Conservation (phyloP, 2,329 filamentous ascomycete genomes). For the Emmonsia crescens region DNA sequence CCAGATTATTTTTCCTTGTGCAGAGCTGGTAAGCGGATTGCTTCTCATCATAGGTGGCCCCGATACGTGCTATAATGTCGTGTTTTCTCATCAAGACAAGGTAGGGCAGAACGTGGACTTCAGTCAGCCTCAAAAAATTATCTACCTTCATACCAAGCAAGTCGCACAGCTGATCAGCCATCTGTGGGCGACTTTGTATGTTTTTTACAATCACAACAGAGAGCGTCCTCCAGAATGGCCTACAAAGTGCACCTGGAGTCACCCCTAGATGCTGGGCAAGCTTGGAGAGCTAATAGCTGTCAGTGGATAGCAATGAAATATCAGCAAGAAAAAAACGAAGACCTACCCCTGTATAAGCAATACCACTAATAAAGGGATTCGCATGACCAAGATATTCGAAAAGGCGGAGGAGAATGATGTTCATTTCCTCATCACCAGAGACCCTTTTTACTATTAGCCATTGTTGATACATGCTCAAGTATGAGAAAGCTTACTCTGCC, state of each 20-base stretch:
- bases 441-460: constrained; percentile 35
- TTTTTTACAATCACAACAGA: constrained; percentile 76
- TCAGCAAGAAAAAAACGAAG: background rate
- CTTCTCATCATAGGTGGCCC: constrained; percentile 50
- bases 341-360: constrained; percentile 69
- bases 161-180: constrained; percentile 68
- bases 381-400: constrained; percentile 78
- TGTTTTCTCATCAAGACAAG: constrained; percentile 67
- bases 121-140: constrained; percentile 63
- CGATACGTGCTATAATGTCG: constrained; percentile 72
- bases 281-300: constrained; percentile 46
- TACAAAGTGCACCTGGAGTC: constrained; percentile 59
- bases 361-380: constrained; percentile 66
- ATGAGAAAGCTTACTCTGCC: constrained; percentile 46
- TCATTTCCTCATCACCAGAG: constrained; percentile 71
- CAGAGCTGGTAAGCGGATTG: constrained; percentile 51
- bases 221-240: constrained; percentile 79
- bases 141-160: constrained; percentile 64
- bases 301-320: constrained; percentile 4
- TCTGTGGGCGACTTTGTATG: constrained; percentile 67
- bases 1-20: constrained; percentile 48
- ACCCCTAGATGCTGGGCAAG: constrained; percentile 56
- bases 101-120: constrained; percentile 68
- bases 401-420: constrained; percentile 71
- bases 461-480: background rate